Percentiles rank a stretch among this genome's conserved stretches.
These are phyloP conservation scores for Phoenix roebelenii DNA, from an alignment of 176 grass and related monocot species.

Conservation along the genomic window DNA sequence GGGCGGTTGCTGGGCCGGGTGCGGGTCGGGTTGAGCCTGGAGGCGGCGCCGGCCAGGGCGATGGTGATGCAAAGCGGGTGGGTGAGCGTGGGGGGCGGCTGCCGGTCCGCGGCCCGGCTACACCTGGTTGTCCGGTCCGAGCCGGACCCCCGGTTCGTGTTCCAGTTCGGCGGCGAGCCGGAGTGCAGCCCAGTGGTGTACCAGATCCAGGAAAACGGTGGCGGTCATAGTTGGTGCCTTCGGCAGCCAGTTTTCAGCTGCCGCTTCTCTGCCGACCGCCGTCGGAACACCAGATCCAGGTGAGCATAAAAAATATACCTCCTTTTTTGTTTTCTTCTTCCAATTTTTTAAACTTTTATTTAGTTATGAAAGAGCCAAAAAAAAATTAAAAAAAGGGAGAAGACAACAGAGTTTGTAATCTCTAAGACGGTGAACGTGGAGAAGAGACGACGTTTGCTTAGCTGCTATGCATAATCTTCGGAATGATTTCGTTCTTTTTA, in stretches of 20 bases:
- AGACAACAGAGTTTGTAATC: too few relatives aligned
- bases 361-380: too few relatives aligned
- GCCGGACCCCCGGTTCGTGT: constrained; percentile 85
- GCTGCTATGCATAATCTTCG: too few relatives aligned
- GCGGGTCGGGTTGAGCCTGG: constrained; percentile 41
- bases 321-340: too few relatives aligned
- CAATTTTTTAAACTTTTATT: too few relatives aligned
- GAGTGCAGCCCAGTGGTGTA: constrained; percentile 87
- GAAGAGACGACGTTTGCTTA: too few relatives aligned
- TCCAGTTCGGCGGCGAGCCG: constrained; percentile 88
- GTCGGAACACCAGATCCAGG: constrained; percentile 42
- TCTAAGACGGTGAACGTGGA: too few relatives aligned
- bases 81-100: constrained; percentile 47
- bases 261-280: constrained; percentile 59
- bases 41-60: constrained; percentile 24
- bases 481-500: too few relatives aligned
- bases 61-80: constrained; percentile 60
- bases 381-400: too few relatives aligned
- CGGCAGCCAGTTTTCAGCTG: constrained; percentile 87
- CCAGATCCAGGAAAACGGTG: constrained; percentile 50
- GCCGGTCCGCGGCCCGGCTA: constrained; percentile 23
- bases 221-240: constrained; percentile 25
- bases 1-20: constrained; percentile 48
- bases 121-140: constrained; percentile 77
- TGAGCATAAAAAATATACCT: constrained; percentile 10